These are phyloP conservation scores for Camellia sinensis DNA, from an alignment of 148 eudicot species.

Conservation along the genomic window DNA sequence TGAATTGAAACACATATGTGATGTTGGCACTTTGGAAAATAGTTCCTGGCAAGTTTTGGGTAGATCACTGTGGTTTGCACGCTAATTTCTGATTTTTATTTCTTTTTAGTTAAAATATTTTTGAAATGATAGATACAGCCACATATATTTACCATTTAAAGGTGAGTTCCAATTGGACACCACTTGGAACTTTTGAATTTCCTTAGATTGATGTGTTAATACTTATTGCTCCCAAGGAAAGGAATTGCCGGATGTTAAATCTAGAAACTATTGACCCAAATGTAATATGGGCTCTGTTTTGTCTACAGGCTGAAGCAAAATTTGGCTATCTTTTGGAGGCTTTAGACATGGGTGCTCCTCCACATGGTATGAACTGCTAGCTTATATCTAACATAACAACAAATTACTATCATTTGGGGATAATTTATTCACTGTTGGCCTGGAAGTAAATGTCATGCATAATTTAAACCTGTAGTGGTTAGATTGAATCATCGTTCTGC, in stretches of 20 bases:
- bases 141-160: neutral
- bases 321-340: too few relatives aligned
- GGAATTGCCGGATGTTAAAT: too few relatives aligned
- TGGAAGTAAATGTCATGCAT: constrained; percentile 1
- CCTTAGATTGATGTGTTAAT: neutral
- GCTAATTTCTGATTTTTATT: neutral
- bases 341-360: too few relatives aligned
- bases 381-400: too few relatives aligned
- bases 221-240: too few relatives aligned
- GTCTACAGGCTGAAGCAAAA: too few relatives aligned
- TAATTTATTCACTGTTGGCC: neutral
- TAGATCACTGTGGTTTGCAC: too few relatives aligned
- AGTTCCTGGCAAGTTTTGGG: too few relatives aligned
- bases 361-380: too few relatives aligned
- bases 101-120: neutral
- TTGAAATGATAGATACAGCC: neutral
- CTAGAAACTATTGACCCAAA: too few relatives aligned
- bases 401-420: too few relatives aligned
- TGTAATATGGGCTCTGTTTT: too few relatives aligned
- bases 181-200: neutral
- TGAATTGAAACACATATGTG: neutral
- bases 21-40: neutral
- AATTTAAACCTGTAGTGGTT: neutral
- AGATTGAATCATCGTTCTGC: neutral
- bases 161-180: neutral